Evolutionary conservation across 2,329 filamentous ascomycete species (phyloP).

Genomic region (Claviceps monticola): DNA sequence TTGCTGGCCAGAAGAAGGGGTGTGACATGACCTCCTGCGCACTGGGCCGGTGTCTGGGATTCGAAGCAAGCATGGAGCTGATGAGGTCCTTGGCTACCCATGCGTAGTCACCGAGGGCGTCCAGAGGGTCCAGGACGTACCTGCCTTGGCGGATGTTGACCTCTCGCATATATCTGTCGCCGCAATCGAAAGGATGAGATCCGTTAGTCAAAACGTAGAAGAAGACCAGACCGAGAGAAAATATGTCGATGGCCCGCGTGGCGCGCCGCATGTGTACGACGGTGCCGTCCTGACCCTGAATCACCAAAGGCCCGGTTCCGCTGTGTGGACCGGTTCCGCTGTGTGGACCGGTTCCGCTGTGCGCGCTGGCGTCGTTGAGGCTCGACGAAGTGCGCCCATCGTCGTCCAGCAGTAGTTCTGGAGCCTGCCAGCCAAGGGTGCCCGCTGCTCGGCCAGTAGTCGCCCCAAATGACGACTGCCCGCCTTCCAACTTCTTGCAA

Average conservation of each 20-base stretch:
- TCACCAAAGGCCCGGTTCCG: constrained; percentile 31
- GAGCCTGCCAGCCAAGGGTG: constrained; percentile 91
- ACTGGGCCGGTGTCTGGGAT: constrained; percentile 48
- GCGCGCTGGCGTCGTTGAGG: constrained; percentile 37
- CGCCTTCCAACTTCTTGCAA: constrained; percentile 91
- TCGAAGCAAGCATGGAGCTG: constrained; percentile 53
- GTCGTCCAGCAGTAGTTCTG: constrained; percentile 77
- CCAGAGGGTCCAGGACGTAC: constrained; percentile 56
- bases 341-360: constrained; percentile 42
- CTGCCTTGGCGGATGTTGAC: constrained; percentile 92
- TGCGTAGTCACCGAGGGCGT: constrained; percentile 67
- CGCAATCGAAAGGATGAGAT: constrained; percentile 84
- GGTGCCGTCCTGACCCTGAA: constrained; percentile 42
- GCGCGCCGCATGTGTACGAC: constrained; percentile 56
- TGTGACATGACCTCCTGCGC: constrained; percentile 75
- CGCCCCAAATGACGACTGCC: constrained; percentile 86
- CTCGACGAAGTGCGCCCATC: constrained; percentile 39
- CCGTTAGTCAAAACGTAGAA: constrained; percentile 96
- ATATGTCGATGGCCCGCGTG: constrained; percentile 93
- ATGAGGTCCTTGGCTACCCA: constrained; percentile 83
- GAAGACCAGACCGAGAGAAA: constrained; percentile 94
- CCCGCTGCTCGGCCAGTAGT: constrained; percentile 89
- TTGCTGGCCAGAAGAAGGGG: constrained; percentile 90
- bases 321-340: constrained; percentile 33
- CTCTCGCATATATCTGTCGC: constrained; percentile 88